Evolutionary conservation across 768 basidiomycete species (phyloP).

Genomic region (Tricholoma matsutake): DNA sequence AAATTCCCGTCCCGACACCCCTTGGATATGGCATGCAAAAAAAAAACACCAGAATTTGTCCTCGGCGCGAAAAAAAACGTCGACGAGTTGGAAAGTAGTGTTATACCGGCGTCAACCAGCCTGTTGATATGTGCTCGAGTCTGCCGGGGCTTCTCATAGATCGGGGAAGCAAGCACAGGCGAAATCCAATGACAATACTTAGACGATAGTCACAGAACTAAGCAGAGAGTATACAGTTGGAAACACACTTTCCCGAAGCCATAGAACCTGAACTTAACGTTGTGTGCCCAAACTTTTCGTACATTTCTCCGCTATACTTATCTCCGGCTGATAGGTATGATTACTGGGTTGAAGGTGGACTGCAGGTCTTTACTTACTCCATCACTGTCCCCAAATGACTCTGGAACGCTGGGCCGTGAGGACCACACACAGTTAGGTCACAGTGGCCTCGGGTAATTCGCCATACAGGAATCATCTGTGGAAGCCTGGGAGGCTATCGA

Average conservation of each 20-base stretch:
- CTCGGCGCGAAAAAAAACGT: conserved; percentile 26
- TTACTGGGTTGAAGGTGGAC: neutral
- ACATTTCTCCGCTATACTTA: conserved; percentile 35
- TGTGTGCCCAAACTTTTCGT: conserved; percentile 48
- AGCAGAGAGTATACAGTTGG: neutral
- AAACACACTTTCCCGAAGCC: conserved; percentile 48
- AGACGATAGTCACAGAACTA: conserved; percentile 45
- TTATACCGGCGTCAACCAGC: conserved; percentile 46
- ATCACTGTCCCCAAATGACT: conserved; percentile 44
- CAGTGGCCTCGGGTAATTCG: too few species aligned
- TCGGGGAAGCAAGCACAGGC: conserved; percentile 45
- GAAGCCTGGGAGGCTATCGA: too few species aligned
- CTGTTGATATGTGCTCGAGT: conserved; percentile 45
- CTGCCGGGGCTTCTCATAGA: conserved; percentile 57
- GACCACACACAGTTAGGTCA: too few species aligned
- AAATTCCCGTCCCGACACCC: too few species aligned
- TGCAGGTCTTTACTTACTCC: conserved; percentile 36
- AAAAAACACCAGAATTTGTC: conserved; percentile 39
- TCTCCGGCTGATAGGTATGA: conserved; percentile 44
- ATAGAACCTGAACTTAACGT: conserved; percentile 53
- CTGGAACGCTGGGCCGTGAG: conserved; percentile 37
- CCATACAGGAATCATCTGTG: too few species aligned
- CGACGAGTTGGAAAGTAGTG: neutral
- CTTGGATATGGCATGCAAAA: neutral
- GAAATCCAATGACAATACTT: conserved; percentile 52